Evolutionary conservation across 495 filamentous ascomycete species (phyloP), one percentile per base, ranked within the genome.

Genomic region (Hypoxylon intermedium): DNA sequence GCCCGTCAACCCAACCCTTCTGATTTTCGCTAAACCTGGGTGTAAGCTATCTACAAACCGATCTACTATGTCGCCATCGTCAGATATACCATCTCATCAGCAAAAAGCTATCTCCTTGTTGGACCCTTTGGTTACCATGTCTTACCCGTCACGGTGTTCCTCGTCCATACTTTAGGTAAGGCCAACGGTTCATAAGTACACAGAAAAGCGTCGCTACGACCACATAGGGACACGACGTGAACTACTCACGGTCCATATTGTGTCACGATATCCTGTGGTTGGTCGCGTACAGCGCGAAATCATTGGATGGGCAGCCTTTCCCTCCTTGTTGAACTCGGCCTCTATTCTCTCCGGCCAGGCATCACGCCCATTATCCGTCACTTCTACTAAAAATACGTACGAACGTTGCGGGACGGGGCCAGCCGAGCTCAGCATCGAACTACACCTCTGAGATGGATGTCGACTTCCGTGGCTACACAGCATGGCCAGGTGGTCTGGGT

Each of bases 261-360:
- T 63, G 28, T 45, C 20, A 65, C 61, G 26, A 6, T 53, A 38
- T 44, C 26, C 51, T 63, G 65, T 53, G 52, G 55, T 40, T 40
- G 50, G 49, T 71, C 68, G 68, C 57, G 58, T 71, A 71, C 21
- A 41, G 26, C 49, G 53, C 12, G 15, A 63, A 61, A 46, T 46
- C 36, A 71, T 71, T 71, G 68, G 68, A 41, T 30, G 16, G 28
- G 9, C 42, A 41, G 12, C 9, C 34, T 7, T 41, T 31, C 26
- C 33, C 36, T 65, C 38, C 38, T 38, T 65, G 31, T 45, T 46
- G 37, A 41, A 60, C 41, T 30, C 23, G 38, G 41, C 34, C 15
- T 43, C 53, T 11, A 46, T 36, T 38, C 23, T 69, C 55, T 31
- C 26, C 47, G 41, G 28, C 36, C 26, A 52, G 48, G 34, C 43